Evolutionary conservation across 306 rosid species (phyloP), one percentile per base, ranked within the genome.

Genomic region (Acacia melanoxylon): DNA sequence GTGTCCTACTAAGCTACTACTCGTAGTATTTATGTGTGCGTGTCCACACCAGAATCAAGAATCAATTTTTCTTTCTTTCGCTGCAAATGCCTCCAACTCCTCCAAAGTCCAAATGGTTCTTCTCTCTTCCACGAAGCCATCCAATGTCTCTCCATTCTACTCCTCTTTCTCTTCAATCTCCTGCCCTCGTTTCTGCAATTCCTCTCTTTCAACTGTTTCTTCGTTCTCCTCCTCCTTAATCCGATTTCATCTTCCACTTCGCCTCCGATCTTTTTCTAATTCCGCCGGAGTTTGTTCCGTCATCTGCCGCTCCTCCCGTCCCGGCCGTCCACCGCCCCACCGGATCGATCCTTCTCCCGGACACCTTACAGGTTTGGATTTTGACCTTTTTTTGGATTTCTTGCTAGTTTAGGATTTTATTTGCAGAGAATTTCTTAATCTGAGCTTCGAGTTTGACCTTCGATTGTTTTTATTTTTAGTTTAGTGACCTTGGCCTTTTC

Each of bases 241-340:
- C 40, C 79, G 17, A 33, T 80, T 29, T 48, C 72, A 58, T 68
- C 84, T 83, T 52, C 72, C 69, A 29, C 72, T 78, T 22, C 75
- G 33, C 4, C 13, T 52, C 2, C 58, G 73, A 27, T 75, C 82
- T 19, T 72, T 80, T 22, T 79, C 69, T 63, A 22, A 59, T 71
- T 68, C 72, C 20, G 27, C 6, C 35, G 44, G 25, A 24, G 13
- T 45, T 17, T 15, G 46, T 13, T 74, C 54, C 41, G 72, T 76
- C 37, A 80, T 80, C 59, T 85, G 88, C 84, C 67, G 86, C 58
- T 81, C 90, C 68, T 24, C 85, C 19, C 52, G 76, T 2, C 74
- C 87, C 0, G 87, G 84, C 1, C 84, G 84, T 63, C 86, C 89
- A 4, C 84, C 89, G 52, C 86, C 85, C 19, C 81, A 78, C 4